Percentiles rank a stretch among this genome's conserved stretches.
phyloP scores from a whole-genome alignment of 352 stramenopile genomes.

The Pseudoperonospora humuli region DNA sequence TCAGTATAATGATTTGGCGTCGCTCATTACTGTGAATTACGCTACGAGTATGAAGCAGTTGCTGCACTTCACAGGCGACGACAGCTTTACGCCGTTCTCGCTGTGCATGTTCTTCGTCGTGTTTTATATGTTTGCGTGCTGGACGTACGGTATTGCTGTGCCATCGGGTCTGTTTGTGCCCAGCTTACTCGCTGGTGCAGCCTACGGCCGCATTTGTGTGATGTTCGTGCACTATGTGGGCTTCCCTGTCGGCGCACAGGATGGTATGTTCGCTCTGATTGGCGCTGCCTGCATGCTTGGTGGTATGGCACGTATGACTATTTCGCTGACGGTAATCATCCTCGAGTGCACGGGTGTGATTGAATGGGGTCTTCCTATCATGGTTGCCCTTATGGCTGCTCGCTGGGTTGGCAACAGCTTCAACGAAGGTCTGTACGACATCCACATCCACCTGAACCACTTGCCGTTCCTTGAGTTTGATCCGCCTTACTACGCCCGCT shows the following conservation, averaged over 20 bases:
- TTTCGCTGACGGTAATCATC: constrained; percentile 97
- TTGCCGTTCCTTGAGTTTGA: constrained; percentile 96
- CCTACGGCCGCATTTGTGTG: constrained; percentile 86
- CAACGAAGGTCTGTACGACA: constrained; percentile 98
- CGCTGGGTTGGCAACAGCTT: constrained; percentile 97
- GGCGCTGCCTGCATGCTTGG: constrained; percentile 93
- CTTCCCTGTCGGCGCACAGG: constrained; percentile 60
- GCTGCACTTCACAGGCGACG: constrained; percentile 90
- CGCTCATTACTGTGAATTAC: constrained; percentile 93
- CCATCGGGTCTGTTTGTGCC: constrained; percentile 96
- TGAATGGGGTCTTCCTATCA: constrained; percentile 96
- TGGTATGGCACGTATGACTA: constrained; percentile 97
- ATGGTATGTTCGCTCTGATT: constrained; percentile 96
- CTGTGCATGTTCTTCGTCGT: constrained; percentile 95
- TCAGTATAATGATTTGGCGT: constrained; percentile 97
- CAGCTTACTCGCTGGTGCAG: constrained; percentile 91
- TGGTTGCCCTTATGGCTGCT: constrained; percentile 95
- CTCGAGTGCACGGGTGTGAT: constrained; percentile 98
- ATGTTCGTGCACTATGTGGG: constrained; percentile 52
- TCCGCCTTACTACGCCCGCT: constrained; percentile 75
- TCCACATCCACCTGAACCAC: constrained; percentile 96
- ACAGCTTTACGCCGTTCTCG: constrained; percentile 90
- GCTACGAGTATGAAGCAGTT: constrained; percentile 94
- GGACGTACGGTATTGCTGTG: constrained; percentile 96
- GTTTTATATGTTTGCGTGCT: constrained; percentile 89